A percentile compares a stretch with the other conserved stretches of the same genome.
Conservation (phyloP, 2,329 filamentous ascomycete species). For the Alternaria sp. region DNA sequence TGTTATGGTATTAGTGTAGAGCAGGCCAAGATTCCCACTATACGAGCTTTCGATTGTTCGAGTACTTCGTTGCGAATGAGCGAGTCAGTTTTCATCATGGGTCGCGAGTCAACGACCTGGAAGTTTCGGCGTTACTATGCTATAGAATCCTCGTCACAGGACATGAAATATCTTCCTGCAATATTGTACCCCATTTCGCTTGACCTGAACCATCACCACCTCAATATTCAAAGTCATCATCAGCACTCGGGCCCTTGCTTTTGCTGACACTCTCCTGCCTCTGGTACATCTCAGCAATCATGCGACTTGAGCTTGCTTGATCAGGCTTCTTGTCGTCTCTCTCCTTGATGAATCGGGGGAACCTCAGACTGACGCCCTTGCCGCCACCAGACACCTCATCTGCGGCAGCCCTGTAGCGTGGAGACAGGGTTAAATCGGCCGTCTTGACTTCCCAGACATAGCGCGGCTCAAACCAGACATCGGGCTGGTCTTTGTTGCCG, state of each 20-base stretch:
- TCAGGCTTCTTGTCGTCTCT: conserved; percentile 97
- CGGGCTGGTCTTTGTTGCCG: conserved; percentile 89
- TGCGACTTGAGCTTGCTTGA: conserved; percentile 79
- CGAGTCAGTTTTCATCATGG: background rate
- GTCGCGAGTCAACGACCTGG: background rate
- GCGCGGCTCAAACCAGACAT: conserved; percentile 96
- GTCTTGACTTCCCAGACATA: conserved; percentile 98
- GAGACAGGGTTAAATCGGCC: conserved; percentile 90
- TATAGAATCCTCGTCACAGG: background rate
- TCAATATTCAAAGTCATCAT: conserved; percentile 98
- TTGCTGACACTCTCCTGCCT: conserved; percentile 91
- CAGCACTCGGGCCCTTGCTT: conserved; percentile 82
- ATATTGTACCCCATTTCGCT: background rate
- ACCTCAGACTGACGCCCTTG: conserved; percentile 84
- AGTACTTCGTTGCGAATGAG: background rate
- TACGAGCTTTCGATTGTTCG: background rate
- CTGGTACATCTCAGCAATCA: conserved; percentile 96
- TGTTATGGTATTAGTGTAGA: background rate
- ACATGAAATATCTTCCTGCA: background rate
- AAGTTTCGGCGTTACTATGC: background rate
- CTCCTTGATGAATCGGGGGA: conserved; percentile 89
- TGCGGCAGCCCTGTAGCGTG: conserved; percentile 88
- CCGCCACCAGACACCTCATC: conserved; percentile 75
- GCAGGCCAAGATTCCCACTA: background rate
- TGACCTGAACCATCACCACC: background rate